These are phyloP conservation scores for Trametes pubescens DNA, from an alignment of 1,284 basidiomycete genomes.

Conservation along the genomic window DNA sequence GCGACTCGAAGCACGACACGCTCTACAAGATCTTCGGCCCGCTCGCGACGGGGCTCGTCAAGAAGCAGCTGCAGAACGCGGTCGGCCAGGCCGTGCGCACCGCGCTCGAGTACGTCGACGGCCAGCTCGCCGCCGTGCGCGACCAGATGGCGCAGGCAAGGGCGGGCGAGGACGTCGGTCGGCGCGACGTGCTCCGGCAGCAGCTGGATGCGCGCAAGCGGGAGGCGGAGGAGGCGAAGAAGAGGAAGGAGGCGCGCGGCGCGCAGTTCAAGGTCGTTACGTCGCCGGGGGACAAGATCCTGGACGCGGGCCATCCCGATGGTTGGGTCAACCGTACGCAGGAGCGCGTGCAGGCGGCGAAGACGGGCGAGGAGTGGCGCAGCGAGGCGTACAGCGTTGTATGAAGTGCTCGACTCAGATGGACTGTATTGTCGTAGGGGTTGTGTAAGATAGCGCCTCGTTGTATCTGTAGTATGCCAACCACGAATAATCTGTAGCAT, in stretches of 20 bases:
- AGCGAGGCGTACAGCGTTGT: slow-evolving; percentile 57
- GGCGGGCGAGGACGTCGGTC: slow-evolving; percentile 56
- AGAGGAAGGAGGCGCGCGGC: slow-evolving; percentile 51
- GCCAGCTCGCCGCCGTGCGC: slow-evolving; percentile 82
- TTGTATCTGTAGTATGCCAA: slow-evolving; percentile 8
- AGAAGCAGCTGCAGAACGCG: slow-evolving; percentile 90
- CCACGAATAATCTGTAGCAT: background rate
- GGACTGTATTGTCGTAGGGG: background rate
- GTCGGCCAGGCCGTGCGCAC: slow-evolving; percentile 80
- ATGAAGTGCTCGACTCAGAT: background rate
- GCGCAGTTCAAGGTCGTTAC: slow-evolving; percentile 80
- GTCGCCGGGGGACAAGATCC: slow-evolving; percentile 64
- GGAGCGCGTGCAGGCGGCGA: slow-evolving; percentile 61
- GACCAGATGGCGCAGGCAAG: slow-evolving; percentile 80
- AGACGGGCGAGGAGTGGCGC: slow-evolving; percentile 67
- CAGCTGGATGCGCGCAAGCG: slow-evolving; percentile 65
- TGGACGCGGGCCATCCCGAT: slow-evolving; percentile 68
- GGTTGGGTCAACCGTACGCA: slow-evolving; percentile 75
- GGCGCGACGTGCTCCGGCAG: slow-evolving; percentile 68
- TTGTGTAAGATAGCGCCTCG: slow-evolving; percentile 7
- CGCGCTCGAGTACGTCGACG: slow-evolving; percentile 86
- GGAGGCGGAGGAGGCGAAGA: slow-evolving; percentile 51
- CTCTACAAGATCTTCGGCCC: slow-evolving; percentile 86
- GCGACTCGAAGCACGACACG: slow-evolving; percentile 91
- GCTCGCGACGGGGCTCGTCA: slow-evolving; percentile 82